phyloP scores from a whole-genome alignment of 352 stramenopile genomes.

The Pythium apleroticum region DNA sequence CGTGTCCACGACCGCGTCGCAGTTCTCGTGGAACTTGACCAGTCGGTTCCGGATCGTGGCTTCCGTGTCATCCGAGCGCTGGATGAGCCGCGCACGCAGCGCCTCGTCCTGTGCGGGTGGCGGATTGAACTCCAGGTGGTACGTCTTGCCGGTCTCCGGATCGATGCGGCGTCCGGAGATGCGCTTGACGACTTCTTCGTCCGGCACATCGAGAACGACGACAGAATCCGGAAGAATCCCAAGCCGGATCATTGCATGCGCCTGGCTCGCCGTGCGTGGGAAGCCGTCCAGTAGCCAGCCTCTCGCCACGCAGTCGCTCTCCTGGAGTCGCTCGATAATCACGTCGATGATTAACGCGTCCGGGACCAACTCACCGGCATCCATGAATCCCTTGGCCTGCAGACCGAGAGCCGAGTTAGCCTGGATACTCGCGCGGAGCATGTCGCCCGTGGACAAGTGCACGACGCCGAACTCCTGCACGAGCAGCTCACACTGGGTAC shows the following conservation, averaged over 20 bases:
- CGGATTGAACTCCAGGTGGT: conserved; percentile 97
- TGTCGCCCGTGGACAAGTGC: conserved; percentile 90
- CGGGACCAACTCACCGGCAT: conserved; percentile 46
- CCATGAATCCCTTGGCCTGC: conserved; percentile 42
- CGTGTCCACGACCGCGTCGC: conserved; percentile 40
- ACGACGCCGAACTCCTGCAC: conserved; percentile 85
- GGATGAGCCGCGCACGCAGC: conserved; percentile 68
- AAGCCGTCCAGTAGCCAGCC: conserved; percentile 95
- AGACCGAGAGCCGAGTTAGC: conserved; percentile 35
- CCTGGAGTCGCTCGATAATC: conserved; percentile 67
- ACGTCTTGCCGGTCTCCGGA: conserved; percentile 92
- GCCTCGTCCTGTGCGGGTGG: conserved; percentile 68
- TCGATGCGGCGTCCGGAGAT: conserved; percentile 96
- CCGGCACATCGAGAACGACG: conserved; percentile 92
- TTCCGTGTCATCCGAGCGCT: conserved; percentile 93
- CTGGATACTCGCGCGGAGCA: conserved; percentile 84
- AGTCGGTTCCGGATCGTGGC: conserved; percentile 90
- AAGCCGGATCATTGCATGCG: conserved; percentile 71
- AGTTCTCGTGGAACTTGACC: conserved; percentile 84
- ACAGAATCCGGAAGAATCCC: conserved; percentile 90
- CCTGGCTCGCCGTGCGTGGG: conserved; percentile 82
- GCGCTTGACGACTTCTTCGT: conserved; percentile 94
- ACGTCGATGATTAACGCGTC: conserved; percentile 53
- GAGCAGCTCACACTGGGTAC: conserved; percentile 93
- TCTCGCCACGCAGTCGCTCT: conserved; percentile 69